Evolutionary conservation across 1,284 basidiomycete genomes (phyloP).

Genomic region (Leccinum solheimii): DNA sequence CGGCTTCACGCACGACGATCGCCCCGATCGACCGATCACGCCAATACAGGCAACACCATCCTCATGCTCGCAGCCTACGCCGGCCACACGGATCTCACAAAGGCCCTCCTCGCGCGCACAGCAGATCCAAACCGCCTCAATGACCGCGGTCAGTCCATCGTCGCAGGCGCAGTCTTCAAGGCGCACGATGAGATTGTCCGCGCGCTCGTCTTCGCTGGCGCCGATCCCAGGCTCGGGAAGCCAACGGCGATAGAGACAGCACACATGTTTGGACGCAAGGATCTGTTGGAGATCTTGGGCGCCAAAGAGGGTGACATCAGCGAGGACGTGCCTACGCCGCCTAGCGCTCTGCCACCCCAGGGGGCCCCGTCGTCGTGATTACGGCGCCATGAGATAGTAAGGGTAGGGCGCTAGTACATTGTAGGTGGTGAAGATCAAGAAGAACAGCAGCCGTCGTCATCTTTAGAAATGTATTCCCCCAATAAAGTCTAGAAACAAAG

Average conservation of each 20-base stretch:
- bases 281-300: slow-evolving; percentile 56
- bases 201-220: slow-evolving; percentile 60
- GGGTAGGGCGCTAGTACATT: background rate
- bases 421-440: background rate
- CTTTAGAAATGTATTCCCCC: background rate
- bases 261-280: slow-evolving; percentile 60
- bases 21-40: background rate
- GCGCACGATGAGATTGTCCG: slow-evolving; percentile 61
- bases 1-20: background rate
- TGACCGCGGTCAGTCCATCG: slow-evolving; percentile 74
- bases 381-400: background rate
- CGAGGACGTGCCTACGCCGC: slow-evolving; percentile 29
- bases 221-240: slow-evolving; percentile 66
- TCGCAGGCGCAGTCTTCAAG: slow-evolving; percentile 86
- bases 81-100: slow-evolving; percentile 62
- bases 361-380: background rate
- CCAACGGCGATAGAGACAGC: slow-evolving; percentile 77
- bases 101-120: slow-evolving; percentile 52
- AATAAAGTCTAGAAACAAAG: background rate
- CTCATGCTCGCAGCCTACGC: slow-evolving; percentile 85
- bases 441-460: background rate
- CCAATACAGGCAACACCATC: slow-evolving; percentile 63
- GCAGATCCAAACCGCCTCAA: slow-evolving; percentile 75
- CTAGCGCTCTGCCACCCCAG: slow-evolving; percentile 9
- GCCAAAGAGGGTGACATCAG: slow-evolving; percentile 54